Conservation (phyloP, 2,329 filamentous ascomycete genomes). For the Corinectria fuckeliana region DNA sequence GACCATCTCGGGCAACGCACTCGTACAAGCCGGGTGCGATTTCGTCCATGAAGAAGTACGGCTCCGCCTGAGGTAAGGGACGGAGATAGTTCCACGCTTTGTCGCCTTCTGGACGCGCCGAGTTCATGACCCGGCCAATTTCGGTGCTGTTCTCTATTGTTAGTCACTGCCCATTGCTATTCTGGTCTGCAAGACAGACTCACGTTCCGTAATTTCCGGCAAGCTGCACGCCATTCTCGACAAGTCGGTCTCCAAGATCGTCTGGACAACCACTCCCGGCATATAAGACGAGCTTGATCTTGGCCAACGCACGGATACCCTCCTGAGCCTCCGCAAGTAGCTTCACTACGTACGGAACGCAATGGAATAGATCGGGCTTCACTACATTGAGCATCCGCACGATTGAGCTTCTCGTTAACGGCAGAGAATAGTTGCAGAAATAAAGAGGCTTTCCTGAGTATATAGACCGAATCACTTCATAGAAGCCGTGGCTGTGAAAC, state of each 20-base stretch:
- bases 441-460: conserved; percentile 56
- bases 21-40: conserved; percentile 43
- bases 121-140: conserved; percentile 38
- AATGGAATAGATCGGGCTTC: conserved; percentile 60
- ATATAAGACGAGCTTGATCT: conserved; percentile 60
- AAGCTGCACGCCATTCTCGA: conserved; percentile 60
- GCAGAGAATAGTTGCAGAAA: conserved; percentile 61
- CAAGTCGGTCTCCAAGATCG: conserved; percentile 61
- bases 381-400: conserved; percentile 47
- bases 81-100: conserved; percentile 42
- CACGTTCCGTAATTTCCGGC: conserved; percentile 63
- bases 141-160: conserved; percentile 30
- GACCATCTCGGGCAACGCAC: conserved; percentile 46
- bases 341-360: conserved; percentile 70
- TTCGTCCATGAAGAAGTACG: conserved; percentile 39
- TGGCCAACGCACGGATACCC: conserved; percentile 55
- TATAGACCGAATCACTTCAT: conserved; percentile 60
- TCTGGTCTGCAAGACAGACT: conserved; percentile 23
- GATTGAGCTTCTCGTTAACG: conserved; percentile 58
- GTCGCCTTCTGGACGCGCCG: conserved; percentile 32
- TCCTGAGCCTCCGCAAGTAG: conserved; percentile 64
- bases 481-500: conserved; percentile 66
- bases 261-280: conserved; percentile 66
- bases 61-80: conserved; percentile 38
- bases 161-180: background rate